Conservation (phyloP, 2,329 filamentous ascomycete species). For the Elsinoe batatas region DNA sequence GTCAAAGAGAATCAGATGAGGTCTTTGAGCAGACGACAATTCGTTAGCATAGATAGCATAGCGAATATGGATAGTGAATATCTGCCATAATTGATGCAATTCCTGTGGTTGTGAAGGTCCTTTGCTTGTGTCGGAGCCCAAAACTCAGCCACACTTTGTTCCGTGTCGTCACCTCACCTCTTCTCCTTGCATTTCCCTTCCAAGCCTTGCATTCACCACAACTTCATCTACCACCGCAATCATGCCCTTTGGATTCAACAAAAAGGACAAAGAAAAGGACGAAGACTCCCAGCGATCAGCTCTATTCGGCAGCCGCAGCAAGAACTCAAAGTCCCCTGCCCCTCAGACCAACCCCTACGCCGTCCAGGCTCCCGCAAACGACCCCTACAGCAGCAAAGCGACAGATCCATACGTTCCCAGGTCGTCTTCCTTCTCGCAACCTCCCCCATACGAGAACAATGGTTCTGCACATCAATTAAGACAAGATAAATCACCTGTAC, state of each 20-base stretch:
- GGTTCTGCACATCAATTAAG: conserved; percentile 29
- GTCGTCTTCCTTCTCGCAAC: conserved; percentile 19
- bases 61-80: too few species aligned
- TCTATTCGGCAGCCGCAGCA: conserved; percentile 49
- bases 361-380: conserved; percentile 33
- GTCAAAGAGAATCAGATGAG: not conserved
- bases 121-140: not conserved
- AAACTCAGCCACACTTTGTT: not conserved
- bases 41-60: too few species aligned
- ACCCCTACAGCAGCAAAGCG: conserved; percentile 42
- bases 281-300: conserved; percentile 45
- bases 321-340: conserved; percentile 42
- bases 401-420: conserved; percentile 26
- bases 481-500: conserved; percentile 37
- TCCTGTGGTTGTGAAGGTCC: not conserved
- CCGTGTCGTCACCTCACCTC: too few species aligned
- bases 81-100: too few species aligned
- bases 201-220: not conserved
- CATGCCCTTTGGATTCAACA: conserved; percentile 38
- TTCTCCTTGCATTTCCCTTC: not conserved
- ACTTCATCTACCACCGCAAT: conserved; percentile 29
- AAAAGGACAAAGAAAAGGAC: conserved; percentile 42
- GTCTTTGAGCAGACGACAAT: too few species aligned
- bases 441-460: conserved; percentile 22
- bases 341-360: conserved; percentile 47